These are phyloP conservation scores for Beta corolliflora DNA, from an alignment of 179 eudicot species.

Conservation along the genomic window DNA sequence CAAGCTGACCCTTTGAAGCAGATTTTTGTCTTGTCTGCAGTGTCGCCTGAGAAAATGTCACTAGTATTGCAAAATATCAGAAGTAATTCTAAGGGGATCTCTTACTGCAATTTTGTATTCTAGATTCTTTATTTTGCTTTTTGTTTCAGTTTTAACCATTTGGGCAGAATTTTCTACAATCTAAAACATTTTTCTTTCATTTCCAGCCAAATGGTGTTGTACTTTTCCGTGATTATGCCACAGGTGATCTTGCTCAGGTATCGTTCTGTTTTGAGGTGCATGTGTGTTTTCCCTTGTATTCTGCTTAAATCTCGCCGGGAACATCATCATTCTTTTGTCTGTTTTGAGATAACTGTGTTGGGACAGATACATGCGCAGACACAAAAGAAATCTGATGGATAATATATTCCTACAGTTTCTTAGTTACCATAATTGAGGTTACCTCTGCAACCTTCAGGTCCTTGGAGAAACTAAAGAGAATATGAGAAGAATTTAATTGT, in stretches of 20 bases:
- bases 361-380: not conserved
- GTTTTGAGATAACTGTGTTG: not conserved
- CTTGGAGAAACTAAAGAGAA: not conserved
- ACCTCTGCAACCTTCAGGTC: too few relatives aligned
- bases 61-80: conserved; percentile 67
- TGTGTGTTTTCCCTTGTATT: not conserved
- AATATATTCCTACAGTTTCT: too few relatives aligned
- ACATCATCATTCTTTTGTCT: not conserved
- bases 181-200: conserved; percentile 22
- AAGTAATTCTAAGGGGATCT: conserved; percentile 68
- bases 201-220: conserved; percentile 90
- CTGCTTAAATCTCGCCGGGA: not conserved
- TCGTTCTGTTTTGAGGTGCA: not conserved
- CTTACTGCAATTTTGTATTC: not conserved
- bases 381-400: too few relatives aligned
- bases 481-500: not conserved
- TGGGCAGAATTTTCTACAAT: not conserved
- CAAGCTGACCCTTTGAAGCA: conserved; percentile 80
- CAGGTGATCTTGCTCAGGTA: conserved; percentile 99
- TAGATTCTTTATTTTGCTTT: not conserved
- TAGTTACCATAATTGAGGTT: too few relatives aligned
- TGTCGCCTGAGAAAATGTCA: conserved; percentile 93
- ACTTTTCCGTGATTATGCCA: conserved; percentile 93
- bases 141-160: not conserved
- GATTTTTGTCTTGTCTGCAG: conserved; percentile 99